Evolutionary conservation across 1,139 yeast genomes (phyloP).

Genomic region (Scheffersomyces cryptocercus): DNA sequence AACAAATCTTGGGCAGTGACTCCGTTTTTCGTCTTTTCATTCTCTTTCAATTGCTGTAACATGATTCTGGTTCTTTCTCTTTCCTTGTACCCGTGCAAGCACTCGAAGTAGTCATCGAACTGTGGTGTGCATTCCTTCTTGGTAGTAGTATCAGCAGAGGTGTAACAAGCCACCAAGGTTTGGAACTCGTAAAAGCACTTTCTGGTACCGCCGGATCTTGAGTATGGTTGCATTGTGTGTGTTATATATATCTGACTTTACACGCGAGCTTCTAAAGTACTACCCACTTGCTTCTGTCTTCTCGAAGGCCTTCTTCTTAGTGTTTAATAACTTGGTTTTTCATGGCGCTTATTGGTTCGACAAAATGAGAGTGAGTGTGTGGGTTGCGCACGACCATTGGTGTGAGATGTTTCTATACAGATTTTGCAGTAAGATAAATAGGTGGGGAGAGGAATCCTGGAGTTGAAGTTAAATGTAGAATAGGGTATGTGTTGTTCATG

Average conservation of each 20-base stretch:
- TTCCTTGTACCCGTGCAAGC: conserved; percentile 51
- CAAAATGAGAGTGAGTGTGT: too few relatives aligned
- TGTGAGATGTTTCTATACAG: too few relatives aligned
- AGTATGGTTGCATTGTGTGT: conserved; percentile 46
- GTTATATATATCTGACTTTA: neutral
- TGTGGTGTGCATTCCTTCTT: conserved; percentile 47
- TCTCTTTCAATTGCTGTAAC: conserved; percentile 50
- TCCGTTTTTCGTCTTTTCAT: conserved; percentile 41
- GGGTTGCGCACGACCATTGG: too few relatives aligned
- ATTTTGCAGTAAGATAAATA: too few relatives aligned
- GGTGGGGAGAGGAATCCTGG: too few relatives aligned
- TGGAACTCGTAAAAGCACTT: conserved; percentile 53
- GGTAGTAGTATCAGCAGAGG: conserved; percentile 46
- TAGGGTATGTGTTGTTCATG: too few relatives aligned
- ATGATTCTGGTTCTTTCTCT: conserved; percentile 48
- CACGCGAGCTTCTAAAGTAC: neutral
- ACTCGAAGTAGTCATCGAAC: conserved; percentile 50
- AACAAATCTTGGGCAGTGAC: conserved; percentile 47
- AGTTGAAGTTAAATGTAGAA: too few relatives aligned
- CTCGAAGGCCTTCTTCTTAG: neutral
- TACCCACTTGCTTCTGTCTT: neutral
- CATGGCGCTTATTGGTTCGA: conserved; percentile 2
- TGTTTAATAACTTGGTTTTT: neutral
- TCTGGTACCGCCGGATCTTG: conserved; percentile 53
- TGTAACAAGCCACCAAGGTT: conserved; percentile 46